Conservation (phyloP, 805 yeast genomes). For the Teunomyces barrocoloradensis region DNA sequence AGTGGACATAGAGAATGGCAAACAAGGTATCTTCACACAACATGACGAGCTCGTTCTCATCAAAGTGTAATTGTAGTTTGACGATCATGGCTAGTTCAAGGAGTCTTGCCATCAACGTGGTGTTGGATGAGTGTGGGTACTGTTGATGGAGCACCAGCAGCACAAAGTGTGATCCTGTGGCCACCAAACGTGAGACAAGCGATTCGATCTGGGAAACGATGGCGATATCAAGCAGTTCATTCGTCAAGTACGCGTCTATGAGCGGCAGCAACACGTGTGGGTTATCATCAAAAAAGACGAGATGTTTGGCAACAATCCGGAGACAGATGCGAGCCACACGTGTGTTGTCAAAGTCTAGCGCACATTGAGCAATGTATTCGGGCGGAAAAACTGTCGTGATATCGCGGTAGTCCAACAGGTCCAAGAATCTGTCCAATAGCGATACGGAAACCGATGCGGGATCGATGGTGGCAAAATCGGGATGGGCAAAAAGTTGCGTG, state of each 20-base stretch:
- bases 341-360: neutral
- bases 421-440: conserved; percentile 14
- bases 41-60: conserved; percentile 11
- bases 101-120: conserved; percentile 18
- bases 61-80: conserved; percentile 3
- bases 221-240: conserved; percentile 4
- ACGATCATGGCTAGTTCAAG: conserved; percentile 7
- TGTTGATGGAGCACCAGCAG: neutral
- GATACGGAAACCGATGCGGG: conserved; percentile 10
- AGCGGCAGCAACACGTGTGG: neutral
- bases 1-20: conserved; percentile 22
- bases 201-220: conserved; percentile 10
- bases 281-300: conserved; percentile 1
- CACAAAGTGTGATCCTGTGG: neutral
- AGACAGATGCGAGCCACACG: neutral
- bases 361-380: conserved; percentile 4
- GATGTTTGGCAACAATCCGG: neutral
- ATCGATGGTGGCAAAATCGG: conserved; percentile 13
- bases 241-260: conserved; percentile 6
- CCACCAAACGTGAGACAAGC: conserved; percentile 1
- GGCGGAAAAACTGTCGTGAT: conserved; percentile 15
- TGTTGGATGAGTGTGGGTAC: conserved; percentile 3
- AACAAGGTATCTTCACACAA: conserved; percentile 23
- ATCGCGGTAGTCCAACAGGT: conserved; percentile 11
- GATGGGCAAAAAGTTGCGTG: neutral